Base-by-base conservation (phyloP, 768 basidiomycete genomes). In the Rhizopogon sp. region DNA sequence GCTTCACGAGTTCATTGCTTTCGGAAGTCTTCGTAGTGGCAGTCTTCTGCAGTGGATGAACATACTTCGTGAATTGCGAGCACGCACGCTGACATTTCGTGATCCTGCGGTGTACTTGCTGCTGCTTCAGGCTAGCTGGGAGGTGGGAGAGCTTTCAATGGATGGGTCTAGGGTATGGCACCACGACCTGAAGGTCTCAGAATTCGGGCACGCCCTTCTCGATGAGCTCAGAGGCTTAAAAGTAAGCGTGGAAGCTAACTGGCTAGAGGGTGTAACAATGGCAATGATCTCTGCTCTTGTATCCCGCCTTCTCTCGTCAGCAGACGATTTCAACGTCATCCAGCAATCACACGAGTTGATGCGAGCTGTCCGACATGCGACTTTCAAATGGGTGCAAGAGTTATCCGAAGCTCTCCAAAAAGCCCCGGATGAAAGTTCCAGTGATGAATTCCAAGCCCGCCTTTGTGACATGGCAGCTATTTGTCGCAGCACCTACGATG, bases 41-140 rank as follows among this genome's bases (percentile, higher is more conserved):
- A 52, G 63, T 1, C 62, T 58, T 6, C 55, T 80, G 1, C 79
- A 80, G 46, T 79, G 77, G 79, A 59, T 72, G 29, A 80, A 80
- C 57, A 76, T 80, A 20, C 57, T 68, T 8, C 68, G 73, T 25
- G 76, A 76, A 58, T 54, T 80, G 39, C 65, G 66, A 10, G 66
- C 70, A 7, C 61, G 67, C 11, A 51, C 54, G 5, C 59, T 80
- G 44, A 68, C 66, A 1, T 72, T 80, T 52, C 60, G 65, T 28
- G 46, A 58, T 6, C 64, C 70, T 3, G 73, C 69, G 16, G 76
- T 80, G 1, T 66, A 78, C 51, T 52, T 66, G 6, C 63, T 80
- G 13, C 37, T 80, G 9, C 63, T 58, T 10, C 78, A 79, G 53
- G 69, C 77, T 29, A 69, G 68, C 1, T 73, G 68, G 59, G 76